Conservation (phyloP, 192 early-diverging fungal species). For the Coemansia aciculifera region DNA sequence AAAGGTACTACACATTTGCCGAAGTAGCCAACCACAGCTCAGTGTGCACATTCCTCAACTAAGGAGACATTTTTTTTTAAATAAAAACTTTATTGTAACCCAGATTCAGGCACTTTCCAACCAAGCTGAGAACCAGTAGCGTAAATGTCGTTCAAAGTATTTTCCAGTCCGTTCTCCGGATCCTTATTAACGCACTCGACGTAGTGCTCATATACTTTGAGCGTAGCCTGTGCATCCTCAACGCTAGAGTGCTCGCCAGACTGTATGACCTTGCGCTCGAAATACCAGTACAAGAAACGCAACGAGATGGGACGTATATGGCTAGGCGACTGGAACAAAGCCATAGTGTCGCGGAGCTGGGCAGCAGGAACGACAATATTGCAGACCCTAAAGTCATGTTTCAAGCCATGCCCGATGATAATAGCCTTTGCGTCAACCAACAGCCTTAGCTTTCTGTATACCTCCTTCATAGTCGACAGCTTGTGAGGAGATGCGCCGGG, state of each 20-base stretch:
- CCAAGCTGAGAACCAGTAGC: slow-evolving; percentile 33
- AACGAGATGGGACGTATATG: slow-evolving; percentile 67
- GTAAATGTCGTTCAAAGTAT: slow-evolving; percentile 67
- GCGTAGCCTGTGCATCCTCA: slow-evolving; percentile 86
- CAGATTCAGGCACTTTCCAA: slow-evolving; percentile 40
- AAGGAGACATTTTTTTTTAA: background rate
- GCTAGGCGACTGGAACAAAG: slow-evolving; percentile 68
- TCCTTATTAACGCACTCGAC: slow-evolving; percentile 62
- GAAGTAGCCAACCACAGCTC: background rate
- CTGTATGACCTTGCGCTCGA: slow-evolving; percentile 84
- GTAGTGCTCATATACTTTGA: slow-evolving; percentile 84
- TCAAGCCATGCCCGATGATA: slow-evolving; percentile 93
- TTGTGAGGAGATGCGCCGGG: slow-evolving; percentile 67
- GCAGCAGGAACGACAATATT: slow-evolving; percentile 84
- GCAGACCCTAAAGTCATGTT: slow-evolving; percentile 94
- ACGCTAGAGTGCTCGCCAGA: slow-evolving; percentile 88
- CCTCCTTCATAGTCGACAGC: slow-evolving; percentile 89
- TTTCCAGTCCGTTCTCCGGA: slow-evolving; percentile 63
- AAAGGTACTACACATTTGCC: background rate
- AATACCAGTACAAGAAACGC: slow-evolving; percentile 87
- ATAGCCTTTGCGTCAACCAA: slow-evolving; percentile 88
- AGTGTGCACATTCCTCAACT: slow-evolving; percentile 3
- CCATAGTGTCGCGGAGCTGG: slow-evolving; percentile 93
- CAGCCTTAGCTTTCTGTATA: slow-evolving; percentile 87
- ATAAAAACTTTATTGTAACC: background rate